These are phyloP conservation scores for Hansenula lynferdii DNA, from an alignment of 1,139 yeast species.

Conservation along the genomic window DNA sequence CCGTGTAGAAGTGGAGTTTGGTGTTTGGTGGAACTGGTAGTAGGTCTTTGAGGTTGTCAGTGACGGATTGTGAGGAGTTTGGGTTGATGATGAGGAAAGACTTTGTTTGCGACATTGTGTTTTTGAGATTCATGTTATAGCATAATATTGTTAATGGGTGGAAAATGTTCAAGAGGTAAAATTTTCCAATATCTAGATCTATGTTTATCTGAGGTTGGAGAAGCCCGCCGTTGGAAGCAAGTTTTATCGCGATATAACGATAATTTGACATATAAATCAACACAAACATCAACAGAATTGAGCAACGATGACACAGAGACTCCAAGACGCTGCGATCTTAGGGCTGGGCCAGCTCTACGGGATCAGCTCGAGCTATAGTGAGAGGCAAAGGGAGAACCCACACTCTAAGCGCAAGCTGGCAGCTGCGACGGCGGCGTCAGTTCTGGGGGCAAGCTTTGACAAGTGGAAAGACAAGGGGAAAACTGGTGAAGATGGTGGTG, in stretches of 20 bases:
- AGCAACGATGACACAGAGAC: constrained; percentile 3
- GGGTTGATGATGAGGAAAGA: constrained; percentile 51
- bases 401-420: constrained; percentile 44
- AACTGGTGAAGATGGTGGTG: constrained; percentile 2
- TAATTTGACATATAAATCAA: too few relatives aligned
- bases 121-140: too few relatives aligned
- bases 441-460: constrained; percentile 51
- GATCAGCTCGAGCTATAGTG: constrained; percentile 1
- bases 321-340: constrained; percentile 3
- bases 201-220: too few relatives aligned
- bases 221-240: too few relatives aligned
- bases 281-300: too few relatives aligned
- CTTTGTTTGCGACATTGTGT: not conserved
- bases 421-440: constrained; percentile 55
- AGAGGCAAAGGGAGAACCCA: constrained; percentile 10
- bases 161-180: too few relatives aligned
- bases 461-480: constrained; percentile 27
- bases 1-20: constrained; percentile 55
- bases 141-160: too few relatives aligned
- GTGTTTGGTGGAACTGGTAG: constrained; percentile 38
- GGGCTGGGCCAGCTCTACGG: constrained; percentile 4
- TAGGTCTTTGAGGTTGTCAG: constrained; percentile 42
- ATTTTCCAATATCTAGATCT: too few relatives aligned
- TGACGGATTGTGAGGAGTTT: constrained; percentile 62
- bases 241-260: too few relatives aligned